Percentiles rank a stretch among this genome's conserved stretches.
Evolutionary conservation across 2,329 filamentous ascomycete species (phyloP).

Genomic region (Stagonosporopsis cucurbitacearum): DNA sequence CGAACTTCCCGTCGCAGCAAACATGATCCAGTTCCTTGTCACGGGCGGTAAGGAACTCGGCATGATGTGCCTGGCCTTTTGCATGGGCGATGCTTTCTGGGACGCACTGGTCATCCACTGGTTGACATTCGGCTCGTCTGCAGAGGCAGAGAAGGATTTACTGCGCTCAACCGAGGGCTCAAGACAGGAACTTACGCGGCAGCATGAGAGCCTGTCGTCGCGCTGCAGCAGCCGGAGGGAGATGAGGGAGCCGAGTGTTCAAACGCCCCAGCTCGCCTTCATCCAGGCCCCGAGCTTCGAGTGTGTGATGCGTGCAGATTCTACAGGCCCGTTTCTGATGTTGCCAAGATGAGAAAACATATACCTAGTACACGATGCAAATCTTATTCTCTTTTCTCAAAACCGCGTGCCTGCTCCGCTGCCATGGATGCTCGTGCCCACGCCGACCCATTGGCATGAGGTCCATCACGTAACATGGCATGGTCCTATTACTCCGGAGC

Average conservation of each 20-base stretch:
- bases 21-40: constrained; percentile 44
- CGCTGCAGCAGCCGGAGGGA: not conserved
- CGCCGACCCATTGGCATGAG: too few relatives aligned
- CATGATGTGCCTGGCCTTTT: constrained; percentile 49
- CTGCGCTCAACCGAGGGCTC: constrained; percentile 9
- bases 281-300: not conserved
- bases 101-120: constrained; percentile 28
- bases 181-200: constrained; percentile 1
- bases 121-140: constrained; percentile 26
- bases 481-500: not conserved
- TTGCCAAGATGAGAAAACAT: not conserved
- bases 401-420: not conserved
- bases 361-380: too few relatives aligned
- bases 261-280: not conserved
- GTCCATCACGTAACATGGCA: too few relatives aligned
- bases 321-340: not conserved
- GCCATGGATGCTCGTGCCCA: not conserved
- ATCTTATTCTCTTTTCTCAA: not conserved
- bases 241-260: not conserved
- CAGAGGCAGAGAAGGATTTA: constrained; percentile 16
- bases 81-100: constrained; percentile 44
- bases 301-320: not conserved
- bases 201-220: constrained; percentile 5
- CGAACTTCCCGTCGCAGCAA: constrained; percentile 46
- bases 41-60: constrained; percentile 43